phyloP scores from a whole-genome alignment of 106 monocot genomes.

The Platanthera zijinensis region DNA sequence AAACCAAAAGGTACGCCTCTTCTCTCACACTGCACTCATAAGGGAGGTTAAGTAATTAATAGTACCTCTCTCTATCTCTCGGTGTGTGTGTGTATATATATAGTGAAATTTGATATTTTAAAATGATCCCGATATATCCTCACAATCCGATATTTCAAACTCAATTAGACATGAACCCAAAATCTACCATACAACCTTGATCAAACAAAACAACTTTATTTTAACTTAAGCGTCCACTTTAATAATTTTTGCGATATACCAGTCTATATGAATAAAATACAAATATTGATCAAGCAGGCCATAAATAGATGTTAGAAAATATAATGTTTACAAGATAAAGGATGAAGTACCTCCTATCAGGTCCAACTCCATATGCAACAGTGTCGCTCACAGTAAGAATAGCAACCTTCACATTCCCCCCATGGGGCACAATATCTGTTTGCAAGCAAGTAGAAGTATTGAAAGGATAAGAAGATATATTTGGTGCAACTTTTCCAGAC shows the following conservation, averaged over 20 bases:
- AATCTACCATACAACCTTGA: no score
- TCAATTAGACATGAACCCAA: no score
- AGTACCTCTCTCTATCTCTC: no score
- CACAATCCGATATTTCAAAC: no score
- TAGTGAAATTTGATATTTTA: no score
- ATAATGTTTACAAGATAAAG: not conserved
- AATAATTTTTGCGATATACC: not conserved
- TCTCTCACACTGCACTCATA: no score
- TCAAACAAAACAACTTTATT: not conserved
- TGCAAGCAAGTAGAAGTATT: slow-evolving; percentile 7
- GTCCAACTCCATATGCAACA: slow-evolving; percentile 74
- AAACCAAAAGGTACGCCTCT: no score
- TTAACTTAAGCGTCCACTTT: not conserved
- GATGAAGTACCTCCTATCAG: slow-evolving; percentile 78
- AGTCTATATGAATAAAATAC: not conserved
- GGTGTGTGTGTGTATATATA: no score
- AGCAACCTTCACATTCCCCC: slow-evolving; percentile 57
- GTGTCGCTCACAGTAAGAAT: slow-evolving; percentile 98
- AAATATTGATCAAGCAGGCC: not conserved
- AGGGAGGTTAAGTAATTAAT: no score
- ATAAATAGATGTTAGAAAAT: not conserved
- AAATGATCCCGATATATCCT: no score
- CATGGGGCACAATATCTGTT: slow-evolving; percentile 9
- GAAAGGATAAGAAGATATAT: not conserved
- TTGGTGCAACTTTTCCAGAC: slow-evolving; percentile 3